Evolutionary conservation across 2,329 filamentous ascomycete species (phyloP), one percentile per base, ranked within the genome.

Genomic region (Phyllosticta capitalensis): DNA sequence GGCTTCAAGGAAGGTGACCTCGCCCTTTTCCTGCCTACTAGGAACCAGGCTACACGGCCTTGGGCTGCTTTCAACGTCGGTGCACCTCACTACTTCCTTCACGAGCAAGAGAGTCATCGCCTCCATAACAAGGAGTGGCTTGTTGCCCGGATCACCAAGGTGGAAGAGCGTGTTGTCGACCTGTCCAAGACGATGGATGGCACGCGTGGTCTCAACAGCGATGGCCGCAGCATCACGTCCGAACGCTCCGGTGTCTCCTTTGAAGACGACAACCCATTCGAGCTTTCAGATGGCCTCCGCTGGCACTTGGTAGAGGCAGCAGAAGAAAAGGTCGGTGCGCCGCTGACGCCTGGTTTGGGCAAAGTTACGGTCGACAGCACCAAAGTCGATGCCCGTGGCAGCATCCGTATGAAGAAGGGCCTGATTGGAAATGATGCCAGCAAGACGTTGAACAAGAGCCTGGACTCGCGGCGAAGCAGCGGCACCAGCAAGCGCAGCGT

Each of bases 11-110:
- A 96, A 72, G 92, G 94, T 7, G 94, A 99, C 69, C 80, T 99
- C 14, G 94, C 92, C 12, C 76, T 99, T 1, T 99, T 99, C 76
- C 76, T 99, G 49, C 94, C 94, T 0, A 99, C 94, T 0, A 83
- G 92, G 38, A 97, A 96, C 70, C 92, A 97, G 74, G 89, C 89
- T 45, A 94, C 91, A 4, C 88, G 92, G 17, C 92, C 94, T 0
- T 99, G 94, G 94, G 94, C 94, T 5, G 94, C 94, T 0, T 99
- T 99, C 81, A 99, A 99, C 67, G 89, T 99, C 30, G 92, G 92
- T 1, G 95, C 92, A 62, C 94, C 94, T 9, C 94, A 99, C 72
- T 97, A 94, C 76, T 99, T 99, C 76, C 80, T 99, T 2, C 88
- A 91, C 38, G 94, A 99, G 72, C 89, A 95, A 71, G 92, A 97